Evolutionary conservation across 1,284 basidiomycete genomes (phyloP), one percentile per base, ranked within the genome.

Genomic region (Cystobasidium slooffiae): DNA sequence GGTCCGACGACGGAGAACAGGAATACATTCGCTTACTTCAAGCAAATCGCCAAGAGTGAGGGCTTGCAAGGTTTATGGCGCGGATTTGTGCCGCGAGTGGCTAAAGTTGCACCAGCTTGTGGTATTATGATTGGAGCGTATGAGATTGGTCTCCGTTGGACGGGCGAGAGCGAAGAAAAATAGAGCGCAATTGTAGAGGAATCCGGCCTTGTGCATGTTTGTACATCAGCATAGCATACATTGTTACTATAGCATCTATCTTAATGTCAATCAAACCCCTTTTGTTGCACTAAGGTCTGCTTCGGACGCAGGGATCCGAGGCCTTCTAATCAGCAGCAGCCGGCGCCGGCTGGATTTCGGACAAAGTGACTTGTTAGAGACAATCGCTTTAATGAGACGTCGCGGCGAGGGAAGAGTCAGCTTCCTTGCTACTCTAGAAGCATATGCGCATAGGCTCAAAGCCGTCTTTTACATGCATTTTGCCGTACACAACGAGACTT

Each of bases 31-130:
- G 85, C 87, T 7, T 83, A 94, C 5, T 83, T 93, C 46, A 76
- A 86, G 59, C 86, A 89, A 69, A 91, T 99, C 52, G 80, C 92
- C 39, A 86, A 85, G 65, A 89, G 86, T 6, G 97, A 99, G 82
- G 96, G 96, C 0, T 76, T 85, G 14, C 82, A 85, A 6, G 92
- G 93, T 1, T 84, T 98, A 49, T 97, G 92, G 82, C 89, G 91
- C 51, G 96, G 96, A 0, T 84, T 94, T 49, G 85, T 90, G 4
- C 96, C 97, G 44, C 88, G 96, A 46, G 89, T 96, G 67, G 93
- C 89, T 41, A 99, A 99, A 83, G 94, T 98, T 77, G 96, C 94
- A 4, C 97, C 97, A n/a, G 95, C 97, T 37, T 99, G 97, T 83
- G 96, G 96, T 41, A 91, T 96, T 77, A 95, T 96, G 94, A 97